phyloP scores from a whole-genome alignment of 163 green algal species.

The Scenedesmus sp. region DNA sequence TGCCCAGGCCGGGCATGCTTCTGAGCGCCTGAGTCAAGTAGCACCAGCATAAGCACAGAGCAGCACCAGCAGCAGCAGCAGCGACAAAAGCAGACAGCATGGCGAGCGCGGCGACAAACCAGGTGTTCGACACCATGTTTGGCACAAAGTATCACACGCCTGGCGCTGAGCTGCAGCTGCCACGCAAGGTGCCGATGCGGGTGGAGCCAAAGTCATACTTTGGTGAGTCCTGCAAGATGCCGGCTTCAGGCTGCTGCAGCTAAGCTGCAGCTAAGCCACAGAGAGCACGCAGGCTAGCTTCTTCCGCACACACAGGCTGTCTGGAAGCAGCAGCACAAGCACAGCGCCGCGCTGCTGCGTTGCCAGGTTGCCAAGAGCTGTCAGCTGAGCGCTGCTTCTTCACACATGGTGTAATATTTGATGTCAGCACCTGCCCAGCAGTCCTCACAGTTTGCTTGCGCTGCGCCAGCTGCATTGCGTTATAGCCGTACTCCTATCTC shows the following conservation, averaged over 20 bases:
- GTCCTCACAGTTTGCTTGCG: too few species aligned
- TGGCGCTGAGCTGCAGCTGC: constrained; percentile 63
- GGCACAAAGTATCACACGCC: constrained; percentile 57
- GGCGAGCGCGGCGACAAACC: not conserved
- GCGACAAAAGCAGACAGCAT: not conserved
- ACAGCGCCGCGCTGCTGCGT: not conserved
- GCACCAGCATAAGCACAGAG: not conserved
- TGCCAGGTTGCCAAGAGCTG: too few species aligned
- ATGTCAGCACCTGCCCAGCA: too few species aligned
- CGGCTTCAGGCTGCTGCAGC: not conserved
- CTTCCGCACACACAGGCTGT: too few species aligned
- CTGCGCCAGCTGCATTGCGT: too few species aligned
- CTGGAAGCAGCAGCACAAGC: not conserved
- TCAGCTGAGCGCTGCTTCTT: too few species aligned
- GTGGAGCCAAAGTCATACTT: constrained; percentile 95
- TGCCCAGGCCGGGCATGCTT: not conserved
- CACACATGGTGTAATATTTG: too few species aligned
- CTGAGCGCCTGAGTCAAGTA: not conserved
- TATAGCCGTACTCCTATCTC: too few species aligned
- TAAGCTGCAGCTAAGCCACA: not conserved
- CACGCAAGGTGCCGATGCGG: constrained; percentile 86
- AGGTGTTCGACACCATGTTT: constrained; percentile 55
- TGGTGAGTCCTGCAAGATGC: constrained; percentile 65
- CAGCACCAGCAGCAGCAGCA: not conserved
- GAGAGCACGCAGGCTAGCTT: not conserved